Evolutionary conservation across 345 rosid genomes (phyloP), one percentile per base, ranked within the genome.

Genomic region (Linum trigynum): DNA sequence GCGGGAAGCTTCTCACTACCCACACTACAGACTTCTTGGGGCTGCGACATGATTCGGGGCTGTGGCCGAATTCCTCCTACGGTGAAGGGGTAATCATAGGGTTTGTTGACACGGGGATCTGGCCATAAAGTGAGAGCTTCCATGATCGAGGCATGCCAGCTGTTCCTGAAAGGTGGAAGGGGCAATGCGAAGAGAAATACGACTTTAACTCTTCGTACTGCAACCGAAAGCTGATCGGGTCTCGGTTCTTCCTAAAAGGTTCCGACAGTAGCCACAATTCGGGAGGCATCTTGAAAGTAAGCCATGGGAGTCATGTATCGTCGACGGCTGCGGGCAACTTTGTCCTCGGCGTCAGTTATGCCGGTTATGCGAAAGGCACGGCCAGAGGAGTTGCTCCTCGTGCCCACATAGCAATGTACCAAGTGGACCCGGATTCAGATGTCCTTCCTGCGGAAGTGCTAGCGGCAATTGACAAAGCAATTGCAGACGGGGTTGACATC

Each of bases 401-500:
- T 15, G 72, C 72, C n/a, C 72, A 73, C 64, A 61, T 73, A 38
- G 71, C 76, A 40, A 64, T 73, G 72, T 73, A 73, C 72, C 67
- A 73, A 55, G 65, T 72, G 10, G 61, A 39, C 7, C 32, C 32
- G 32, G 67, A 63, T 39, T 37, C 37, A 32, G 79, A 73, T 9
- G 61, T 43, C 1, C 76, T 78, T 37, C 67, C 89, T 17, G 79
- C 69, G 3, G 85, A 88, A 51, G 85, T 85, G 12, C 80, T 88
- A 5, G 89, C 89, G 7, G 86, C 83, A 14, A 84, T 86, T 73
- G 96, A 88, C 69, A 84, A 83, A 67, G 91, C 91, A 11, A 81
- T 84, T 61, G 80, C 79, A 40, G 91, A 88, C 64, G 83, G 95
- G 45, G 88, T 86, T 5, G 84, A 86, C 61, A 67, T 88, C 55